Conservation (phyloP, 2,329 filamentous ascomycete species). For the Ustulina deusta region DNA sequence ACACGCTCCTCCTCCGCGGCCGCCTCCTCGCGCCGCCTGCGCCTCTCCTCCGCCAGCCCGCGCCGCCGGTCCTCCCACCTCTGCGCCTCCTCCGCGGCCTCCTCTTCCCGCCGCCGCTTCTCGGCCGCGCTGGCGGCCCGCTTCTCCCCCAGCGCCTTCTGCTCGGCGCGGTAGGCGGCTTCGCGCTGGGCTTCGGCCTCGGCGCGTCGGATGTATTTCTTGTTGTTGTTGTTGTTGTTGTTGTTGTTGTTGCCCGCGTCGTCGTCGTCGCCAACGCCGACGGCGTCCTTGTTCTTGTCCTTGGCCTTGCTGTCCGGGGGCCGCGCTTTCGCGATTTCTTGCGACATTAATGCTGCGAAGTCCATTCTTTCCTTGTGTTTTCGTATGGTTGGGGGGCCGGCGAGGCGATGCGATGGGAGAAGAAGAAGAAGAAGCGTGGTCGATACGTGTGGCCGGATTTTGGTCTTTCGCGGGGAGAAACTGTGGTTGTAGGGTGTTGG, state of each 20-base stretch:
- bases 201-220: conserved; percentile 87
- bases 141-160: conserved; percentile 77
- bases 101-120: conserved; percentile 92
- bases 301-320: conserved; percentile 31
- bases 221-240: conserved; percentile 47
- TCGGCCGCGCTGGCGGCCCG: conserved; percentile 76
- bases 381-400: not conserved
- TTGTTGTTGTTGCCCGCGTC: not conserved
- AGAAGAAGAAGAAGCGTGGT: no score
- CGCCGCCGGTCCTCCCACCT: conserved; percentile 84
- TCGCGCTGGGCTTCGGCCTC: conserved; percentile 87
- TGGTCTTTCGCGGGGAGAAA: no score
- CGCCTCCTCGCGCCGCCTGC: conserved; percentile 74
- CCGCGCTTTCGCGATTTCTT: conserved; percentile 88
- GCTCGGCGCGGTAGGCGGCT: conserved; percentile 83
- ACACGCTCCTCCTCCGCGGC: conserved; percentile 79
- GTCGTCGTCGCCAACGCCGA: no score
- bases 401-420: not conserved
- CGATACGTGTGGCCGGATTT: no score
- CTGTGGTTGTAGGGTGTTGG: not conserved
- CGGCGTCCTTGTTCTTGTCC: conserved; percentile 14
- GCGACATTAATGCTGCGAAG: conserved; percentile 92
- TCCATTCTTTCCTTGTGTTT: conserved; percentile 80
- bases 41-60: conserved; percentile 83
- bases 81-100: conserved; percentile 76